Evolutionary conservation across 1,284 basidiomycete species (phyloP).

Genomic region (Irpex sp.): DNA sequence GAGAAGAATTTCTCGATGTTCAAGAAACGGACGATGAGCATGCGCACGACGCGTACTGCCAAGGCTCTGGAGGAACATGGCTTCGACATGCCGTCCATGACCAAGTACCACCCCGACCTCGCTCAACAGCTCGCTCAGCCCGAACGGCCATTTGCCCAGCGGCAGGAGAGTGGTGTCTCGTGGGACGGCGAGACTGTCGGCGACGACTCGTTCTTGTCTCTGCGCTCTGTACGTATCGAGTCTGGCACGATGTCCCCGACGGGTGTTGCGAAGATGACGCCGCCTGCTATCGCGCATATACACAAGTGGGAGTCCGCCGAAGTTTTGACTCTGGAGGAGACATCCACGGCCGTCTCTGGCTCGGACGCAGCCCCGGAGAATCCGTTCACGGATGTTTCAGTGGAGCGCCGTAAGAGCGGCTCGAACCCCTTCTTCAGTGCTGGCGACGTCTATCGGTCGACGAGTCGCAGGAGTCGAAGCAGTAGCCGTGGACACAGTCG

Average conservation of each 20-base stretch:
- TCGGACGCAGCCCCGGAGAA: constrained; percentile 28
- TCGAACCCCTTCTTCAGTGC: constrained; percentile 68
- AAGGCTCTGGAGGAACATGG: constrained; percentile 31
- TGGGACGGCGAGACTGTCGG: constrained; percentile 53
- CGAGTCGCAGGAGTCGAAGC: constrained; percentile 23
- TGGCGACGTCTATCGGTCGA: constrained; percentile 22
- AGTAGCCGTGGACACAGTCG: constrained; percentile 21
- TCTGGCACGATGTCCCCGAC: constrained; percentile 44
- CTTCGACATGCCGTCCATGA: constrained; percentile 33
- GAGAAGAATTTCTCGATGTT: constrained; percentile 48
- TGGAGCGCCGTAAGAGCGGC: constrained; percentile 35
- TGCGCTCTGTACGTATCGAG: constrained; percentile 36
- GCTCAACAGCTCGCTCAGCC: constrained; percentile 48
- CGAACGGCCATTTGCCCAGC: constrained; percentile 37
- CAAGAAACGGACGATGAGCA: constrained; percentile 53
- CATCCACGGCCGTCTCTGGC: background rate
- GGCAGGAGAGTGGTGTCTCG: constrained; percentile 38
- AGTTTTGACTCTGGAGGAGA: constrained; percentile 46
- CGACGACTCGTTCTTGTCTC: constrained; percentile 48
- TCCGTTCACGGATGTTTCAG: constrained; percentile 39
- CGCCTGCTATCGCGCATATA: constrained; percentile 41
- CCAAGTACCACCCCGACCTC: constrained; percentile 51
- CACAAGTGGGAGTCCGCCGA: constrained; percentile 74
- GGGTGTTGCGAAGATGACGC: constrained; percentile 53
- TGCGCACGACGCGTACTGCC: constrained; percentile 39